Conservation (phyloP, 495 filamentous ascomycete species). For the Bacidia rubella region DNA sequence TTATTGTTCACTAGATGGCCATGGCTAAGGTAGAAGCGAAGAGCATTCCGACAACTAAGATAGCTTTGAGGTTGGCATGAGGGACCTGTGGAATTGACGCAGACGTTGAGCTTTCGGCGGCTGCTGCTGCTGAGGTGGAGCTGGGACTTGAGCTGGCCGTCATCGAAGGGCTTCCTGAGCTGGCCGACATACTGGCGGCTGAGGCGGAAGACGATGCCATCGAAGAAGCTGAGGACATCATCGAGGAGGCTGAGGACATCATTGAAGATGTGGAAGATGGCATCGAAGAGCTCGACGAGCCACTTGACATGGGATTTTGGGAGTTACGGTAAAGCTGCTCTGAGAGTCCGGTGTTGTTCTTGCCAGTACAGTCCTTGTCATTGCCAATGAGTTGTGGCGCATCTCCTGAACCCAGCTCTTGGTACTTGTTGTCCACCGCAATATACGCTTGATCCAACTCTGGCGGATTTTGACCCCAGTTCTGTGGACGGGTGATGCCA, state of each 20-base stretch:
- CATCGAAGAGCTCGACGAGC: constrained; percentile 1
- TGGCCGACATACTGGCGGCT: neutral
- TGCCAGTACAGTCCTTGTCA: constrained; percentile 12
- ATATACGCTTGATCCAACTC: constrained; percentile 9
- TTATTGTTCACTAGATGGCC: neutral
- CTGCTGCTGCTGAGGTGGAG: constrained; percentile 1
- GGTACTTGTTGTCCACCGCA: constrained; percentile 4
- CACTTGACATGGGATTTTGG: neutral
- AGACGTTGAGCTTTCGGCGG: neutral
- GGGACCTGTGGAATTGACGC: constrained; percentile 1
- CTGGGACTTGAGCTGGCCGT: neutral
- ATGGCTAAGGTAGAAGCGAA: constrained; percentile 3
- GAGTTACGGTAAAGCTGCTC: constrained; percentile 8
- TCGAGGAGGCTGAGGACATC: neutral
- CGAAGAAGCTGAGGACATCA: neutral
- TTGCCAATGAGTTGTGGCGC: constrained; percentile 9
- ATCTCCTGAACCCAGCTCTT: constrained; percentile 1
- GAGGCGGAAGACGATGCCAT: constrained; percentile 1
- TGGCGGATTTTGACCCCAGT: constrained; percentile 15
- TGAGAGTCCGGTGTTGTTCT: constrained; percentile 9
- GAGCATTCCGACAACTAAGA: constrained; percentile 10
- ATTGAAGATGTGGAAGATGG: constrained; percentile 1
- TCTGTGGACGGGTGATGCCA: constrained; percentile 12
- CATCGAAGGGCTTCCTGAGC: neutral
- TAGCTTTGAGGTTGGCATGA: constrained; percentile 5